Base-by-base conservation (phyloP, 2,329 filamentous ascomycete species). In the Beauveria sp. region DNA sequence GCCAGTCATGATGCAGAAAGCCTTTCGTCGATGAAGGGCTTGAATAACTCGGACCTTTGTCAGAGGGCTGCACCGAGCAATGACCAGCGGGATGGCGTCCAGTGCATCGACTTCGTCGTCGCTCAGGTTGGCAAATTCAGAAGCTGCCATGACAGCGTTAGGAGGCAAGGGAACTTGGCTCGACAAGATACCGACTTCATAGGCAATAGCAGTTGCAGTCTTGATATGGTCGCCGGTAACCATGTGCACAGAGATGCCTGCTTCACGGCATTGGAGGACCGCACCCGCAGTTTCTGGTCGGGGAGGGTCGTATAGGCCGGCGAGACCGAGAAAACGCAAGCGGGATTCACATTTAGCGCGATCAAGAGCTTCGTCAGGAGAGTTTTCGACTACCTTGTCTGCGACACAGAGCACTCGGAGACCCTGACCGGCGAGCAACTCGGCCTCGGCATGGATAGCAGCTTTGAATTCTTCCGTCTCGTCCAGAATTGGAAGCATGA, bases 41-140 rank as follows among this genome's bases (percentile, higher is more conserved):
- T 89, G 85, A 61, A 90, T 87, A 82, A 90, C 87, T 64, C 87
- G 81, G n/a, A 89, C 86, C 72, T 90, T 90, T 42, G 87, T 90
- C 60, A 84, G 76, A 1, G 87, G 87, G 50, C 85, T 86, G 70
- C 87, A 90, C 45, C 87, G 80, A 62, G 87, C 87, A 52, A 90
- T 80, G 3, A 90, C 87, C 8, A 89, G 75, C 0, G 87, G 87
- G 2, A 90, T 75, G 4, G 78, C 74, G 1, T 83, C 79, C 24
- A 90, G 72, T 3, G 73, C 74, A 66, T 90, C 87, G 50, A 90
- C 81, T 67, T 90, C 77, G 1, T 78, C 79, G 51, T 89, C 82
- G 4, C 77, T 81, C 26, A 90, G 76, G 43, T 78, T 78, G 66
- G 87, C 86, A 68, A 90, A 89, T 47, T 84, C 79, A 42, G 81